Conservation (phyloP, 2,329 filamentous ascomycete genomes). For the Zopfia rhizophila region DNA sequence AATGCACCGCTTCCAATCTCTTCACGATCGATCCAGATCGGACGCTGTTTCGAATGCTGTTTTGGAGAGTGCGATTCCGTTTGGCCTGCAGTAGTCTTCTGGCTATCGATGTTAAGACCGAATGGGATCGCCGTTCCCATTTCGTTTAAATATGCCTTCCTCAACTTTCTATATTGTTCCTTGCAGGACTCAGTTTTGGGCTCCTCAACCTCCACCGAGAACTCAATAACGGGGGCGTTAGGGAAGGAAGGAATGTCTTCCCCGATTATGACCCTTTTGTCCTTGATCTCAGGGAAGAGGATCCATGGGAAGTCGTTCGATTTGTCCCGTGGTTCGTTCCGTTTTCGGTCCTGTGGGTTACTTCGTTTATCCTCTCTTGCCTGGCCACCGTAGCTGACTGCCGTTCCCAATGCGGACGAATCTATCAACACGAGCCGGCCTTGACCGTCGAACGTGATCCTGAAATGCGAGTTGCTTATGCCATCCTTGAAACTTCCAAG, state of each 20-base stretch:
- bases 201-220: constrained; percentile 8
- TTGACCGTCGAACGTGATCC: constrained; percentile 10
- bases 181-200: constrained; percentile 7
- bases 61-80: constrained; percentile 10
- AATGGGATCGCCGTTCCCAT: constrained; percentile 9
- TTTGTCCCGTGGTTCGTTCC: constrained; percentile 3
- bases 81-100: constrained; percentile 3
- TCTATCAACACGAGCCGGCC: constrained; percentile 7
- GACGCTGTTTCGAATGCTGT: constrained; percentile 8
- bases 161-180: constrained; percentile 2
- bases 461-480: constrained; percentile 10
- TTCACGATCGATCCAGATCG: constrained; percentile 9
- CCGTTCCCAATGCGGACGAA: constrained; percentile 7
- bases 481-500: constrained; percentile 2
- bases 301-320: constrained; percentile 5
- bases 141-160: constrained; percentile 4
- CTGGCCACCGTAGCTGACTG: constrained; percentile 9
- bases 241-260: neutral
- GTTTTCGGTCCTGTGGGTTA: constrained; percentile 8
- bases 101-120: constrained; percentile 6
- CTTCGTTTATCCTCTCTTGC: constrained; percentile 7
- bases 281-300: constrained; percentile 8
- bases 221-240: constrained; percentile 7
- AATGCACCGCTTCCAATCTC: constrained; percentile 3
- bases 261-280: constrained; percentile 7